Percentiles rank a stretch among this genome's conserved stretches.
Evolutionary conservation across 495 filamentous ascomycete species (phyloP).

Genomic region (Patellaria atrata): DNA sequence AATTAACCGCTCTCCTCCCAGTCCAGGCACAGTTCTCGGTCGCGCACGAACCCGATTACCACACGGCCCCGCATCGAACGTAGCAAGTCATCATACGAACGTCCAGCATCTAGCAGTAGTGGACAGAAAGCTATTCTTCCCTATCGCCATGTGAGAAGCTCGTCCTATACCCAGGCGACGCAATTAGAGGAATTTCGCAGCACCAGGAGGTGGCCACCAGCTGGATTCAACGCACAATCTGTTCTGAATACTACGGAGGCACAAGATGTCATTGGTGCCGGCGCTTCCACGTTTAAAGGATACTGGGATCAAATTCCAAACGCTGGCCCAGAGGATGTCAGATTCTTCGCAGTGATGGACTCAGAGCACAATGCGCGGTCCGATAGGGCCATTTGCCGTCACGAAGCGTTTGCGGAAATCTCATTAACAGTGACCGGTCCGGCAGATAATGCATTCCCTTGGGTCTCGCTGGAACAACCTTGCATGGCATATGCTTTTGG

Average conservation of each 20-base stretch:
- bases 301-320: conserved; percentile 22
- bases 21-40: conserved; percentile 1
- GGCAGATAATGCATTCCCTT: conserved; percentile 32
- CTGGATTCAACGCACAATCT: conserved; percentile 15
- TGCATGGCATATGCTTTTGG: conserved; percentile 48
- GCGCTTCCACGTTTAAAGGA: conserved; percentile 26
- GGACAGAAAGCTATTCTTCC: conserved; percentile 9
- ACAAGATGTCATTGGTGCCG: conserved; percentile 21
- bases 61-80: conserved; percentile 15
- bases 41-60: conserved; percentile 14
- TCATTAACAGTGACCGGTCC: conserved; percentile 22
- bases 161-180: conserved; percentile 17
- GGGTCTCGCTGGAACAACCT: conserved; percentile 53
- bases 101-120: conserved; percentile 15
- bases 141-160: conserved; percentile 8
- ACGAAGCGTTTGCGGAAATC: conserved; percentile 20
- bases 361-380: conserved; percentile 16
- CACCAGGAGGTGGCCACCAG: conserved; percentile 22
- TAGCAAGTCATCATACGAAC: conserved; percentile 10
- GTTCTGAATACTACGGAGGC: conserved; percentile 17
- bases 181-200: conserved; percentile 17
- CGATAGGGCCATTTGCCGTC: conserved; percentile 18
- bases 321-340: conserved; percentile 16
- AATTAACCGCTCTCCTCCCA: background rate
- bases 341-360: conserved; percentile 24